Base-by-base conservation (phyloP, 2,329 filamentous ascomycete species). In the Phyllosticta citrichinensis region DNA sequence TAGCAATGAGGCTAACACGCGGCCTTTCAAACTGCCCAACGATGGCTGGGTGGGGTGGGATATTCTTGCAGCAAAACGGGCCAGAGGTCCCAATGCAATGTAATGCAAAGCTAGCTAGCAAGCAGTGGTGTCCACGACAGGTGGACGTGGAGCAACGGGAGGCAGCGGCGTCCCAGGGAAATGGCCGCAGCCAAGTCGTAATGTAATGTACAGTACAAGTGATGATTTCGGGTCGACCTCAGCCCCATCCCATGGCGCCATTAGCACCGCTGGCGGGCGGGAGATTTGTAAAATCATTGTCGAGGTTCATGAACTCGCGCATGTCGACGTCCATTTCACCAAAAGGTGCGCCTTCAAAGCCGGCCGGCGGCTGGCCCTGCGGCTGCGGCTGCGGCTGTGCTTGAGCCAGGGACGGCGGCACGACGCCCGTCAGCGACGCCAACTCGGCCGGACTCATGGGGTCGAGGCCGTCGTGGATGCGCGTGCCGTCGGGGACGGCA, bases 391-490 rank as follows among this genome's bases (percentile, higher is more conserved):
- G 63, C 53, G 56, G 52, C 9, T 19, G 62, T 40, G 25, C n/a
- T 6, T 54, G 58, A 6, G 40, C 24, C 11, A 33, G n/a, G 22
- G 22, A 22, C 35, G 35, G 35, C 35, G 35, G 12, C 12, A 17
- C 35, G 10, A n/a, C 40, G 40, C 12, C 40, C 4, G 40, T 47
- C 5, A 56, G 33, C 20, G 57, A 30, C 25, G 40, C 57, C 27
- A 58, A 17, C 25, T 62, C 60, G 5, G 47, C 60, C 30, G 56
- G 25, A 12, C 52, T 53, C 11, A 74, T 74, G n/a, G 69, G 65
- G 8, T 75, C 72, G 2, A 76, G 58, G 0, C 76, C 74, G 22
- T 79, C 76, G 3, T 71, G 62, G 22, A 80, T 69, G 40, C 68
- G 66, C 2, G 70, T 69, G 4, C 67, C 66, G 3, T 70, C 63